phyloP scores from a whole-genome alignment of 1,284 basidiomycete genomes.

The Hemileia vastatrix region DNA sequence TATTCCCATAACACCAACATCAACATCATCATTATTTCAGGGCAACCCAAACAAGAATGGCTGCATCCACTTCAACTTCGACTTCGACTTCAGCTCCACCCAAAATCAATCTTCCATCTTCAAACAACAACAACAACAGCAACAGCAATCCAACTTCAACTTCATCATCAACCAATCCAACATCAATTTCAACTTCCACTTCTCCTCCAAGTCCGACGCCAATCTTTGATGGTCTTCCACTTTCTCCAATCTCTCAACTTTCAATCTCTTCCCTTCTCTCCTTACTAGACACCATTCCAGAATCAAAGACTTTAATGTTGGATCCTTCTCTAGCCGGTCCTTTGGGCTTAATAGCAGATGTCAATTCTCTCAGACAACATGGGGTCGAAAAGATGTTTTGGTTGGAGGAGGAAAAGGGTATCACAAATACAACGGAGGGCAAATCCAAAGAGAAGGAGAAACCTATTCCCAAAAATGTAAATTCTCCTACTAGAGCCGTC shows the following conservation, averaged over 20 bases:
- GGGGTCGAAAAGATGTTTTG: constrained; percentile 99
- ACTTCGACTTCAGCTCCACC: no score
- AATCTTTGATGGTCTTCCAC: not conserved
- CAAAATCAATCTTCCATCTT: no score
- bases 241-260: not conserved
- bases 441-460: no score
- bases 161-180: not conserved
- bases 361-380: constrained; percentile 85
- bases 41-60: no score
- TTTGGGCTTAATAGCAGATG: constrained; percentile 81
- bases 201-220: not conserved
- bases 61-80: no score
- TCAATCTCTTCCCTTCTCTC: not conserved
- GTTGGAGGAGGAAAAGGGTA: constrained; percentile 82
- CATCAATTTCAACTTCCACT: not conserved
- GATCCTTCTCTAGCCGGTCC: constrained; percentile 81
- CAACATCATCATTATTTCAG: no score
- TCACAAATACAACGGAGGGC: no score
- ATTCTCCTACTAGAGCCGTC: constrained; percentile 76
- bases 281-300: constrained; percentile 66
- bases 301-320: constrained; percentile 87
- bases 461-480: constrained; percentile 59
- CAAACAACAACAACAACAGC: no score
- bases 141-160: not conserved
- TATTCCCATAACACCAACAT: no score